Base-by-base conservation (phyloP, 2,329 filamentous ascomycete species). In the Fusarium odoratissimum region DNA sequence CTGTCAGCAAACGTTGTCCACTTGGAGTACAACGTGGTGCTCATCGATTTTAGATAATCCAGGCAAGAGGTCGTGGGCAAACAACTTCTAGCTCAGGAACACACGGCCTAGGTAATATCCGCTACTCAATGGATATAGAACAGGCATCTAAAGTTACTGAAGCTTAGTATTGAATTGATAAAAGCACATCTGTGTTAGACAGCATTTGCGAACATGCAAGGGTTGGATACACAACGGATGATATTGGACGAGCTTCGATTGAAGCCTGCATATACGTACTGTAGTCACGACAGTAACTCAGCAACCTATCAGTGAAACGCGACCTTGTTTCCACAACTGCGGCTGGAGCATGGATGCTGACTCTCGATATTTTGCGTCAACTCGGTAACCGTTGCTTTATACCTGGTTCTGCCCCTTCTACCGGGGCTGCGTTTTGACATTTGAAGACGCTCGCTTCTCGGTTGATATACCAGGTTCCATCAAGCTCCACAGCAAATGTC, bases 241-340 rank as follows among this genome's bases (percentile, higher is more conserved):
- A 41, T 40, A 64, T 58, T 59, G 49, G 57, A 44, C 23, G 25
- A 54, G 49, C 28, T 52, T 45, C 59, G 17, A 31, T 25, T 42
- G 41, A 62, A 54, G 60, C 55, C 38, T 58, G 54, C 21, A 51
- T 31, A 49, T 46, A 42, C 55, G 49, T 62, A 51, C 45, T 33
- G 63, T 45, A 69, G 48, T 69, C 51, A 64, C 33, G 45, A 52
- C 55, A 69, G 64, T 64, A 61, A 61, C 69, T 72, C 46, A 69
- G 57, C 64, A 72, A 65, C 64, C 67, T 67, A 31, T 57, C 61
- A 35, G 42, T 62, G 61, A 71, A 71, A 71, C 68, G 48, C 41
- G 61, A 35, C 31, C 45, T 46, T 44, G 58, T 56, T 56, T 48
- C 64, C 60, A 62, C 65, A 62, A 44, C 49, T 30, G 35, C 56